Evolutionary conservation across 371 early-diverging fungal genomes (phyloP).

Genomic region (Rhizopus stolonifer): DNA sequence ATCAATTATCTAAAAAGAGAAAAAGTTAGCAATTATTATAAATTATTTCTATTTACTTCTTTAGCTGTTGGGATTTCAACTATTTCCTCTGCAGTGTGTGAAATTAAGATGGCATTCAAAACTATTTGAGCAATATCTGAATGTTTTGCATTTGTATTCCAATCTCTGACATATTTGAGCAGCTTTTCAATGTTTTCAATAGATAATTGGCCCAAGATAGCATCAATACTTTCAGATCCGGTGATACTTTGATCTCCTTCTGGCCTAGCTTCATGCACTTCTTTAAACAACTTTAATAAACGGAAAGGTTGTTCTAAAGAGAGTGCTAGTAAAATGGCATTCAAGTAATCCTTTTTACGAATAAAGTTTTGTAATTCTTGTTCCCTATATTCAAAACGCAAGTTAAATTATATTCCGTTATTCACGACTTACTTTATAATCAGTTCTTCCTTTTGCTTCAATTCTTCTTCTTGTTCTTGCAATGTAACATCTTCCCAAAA

Average conservation of each 20-base stretch:
- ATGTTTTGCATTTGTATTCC: slow-evolving; percentile 92
- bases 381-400: slow-evolving; percentile 53
- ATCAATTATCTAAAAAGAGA: slow-evolving; percentile 55
- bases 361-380: slow-evolving; percentile 89
- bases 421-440: slow-evolving; percentile 55
- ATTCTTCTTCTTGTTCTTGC: slow-evolving; percentile 73
- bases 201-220: slow-evolving; percentile 58
- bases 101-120: slow-evolving; percentile 72
- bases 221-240: slow-evolving; percentile 66
- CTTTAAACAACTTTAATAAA: slow-evolving; percentile 71
- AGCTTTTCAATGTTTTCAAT: slow-evolving; percentile 70
- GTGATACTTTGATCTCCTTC: slow-evolving; percentile 56
- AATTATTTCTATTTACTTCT: slow-evolving; percentile 66
- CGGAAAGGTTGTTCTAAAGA: slow-evolving; percentile 88
- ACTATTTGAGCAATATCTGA: slow-evolving; percentile 80
- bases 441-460: slow-evolving; percentile 66
- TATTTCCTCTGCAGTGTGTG: slow-evolving; percentile 64
- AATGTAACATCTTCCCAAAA: slow-evolving; percentile 92
- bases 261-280: slow-evolving; percentile 57
- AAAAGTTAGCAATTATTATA: not conserved
- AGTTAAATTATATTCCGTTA: slow-evolving; percentile 11
- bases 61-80: slow-evolving; percentile 75
- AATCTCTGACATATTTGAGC: slow-evolving; percentile 84
- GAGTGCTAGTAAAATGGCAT: slow-evolving; percentile 90
- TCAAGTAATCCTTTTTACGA: slow-evolving; percentile 83